These are phyloP conservation scores for Plectosphaerella cucumerina DNA, from an alignment of 2,329 filamentous ascomycete genomes.

Conservation along the genomic window DNA sequence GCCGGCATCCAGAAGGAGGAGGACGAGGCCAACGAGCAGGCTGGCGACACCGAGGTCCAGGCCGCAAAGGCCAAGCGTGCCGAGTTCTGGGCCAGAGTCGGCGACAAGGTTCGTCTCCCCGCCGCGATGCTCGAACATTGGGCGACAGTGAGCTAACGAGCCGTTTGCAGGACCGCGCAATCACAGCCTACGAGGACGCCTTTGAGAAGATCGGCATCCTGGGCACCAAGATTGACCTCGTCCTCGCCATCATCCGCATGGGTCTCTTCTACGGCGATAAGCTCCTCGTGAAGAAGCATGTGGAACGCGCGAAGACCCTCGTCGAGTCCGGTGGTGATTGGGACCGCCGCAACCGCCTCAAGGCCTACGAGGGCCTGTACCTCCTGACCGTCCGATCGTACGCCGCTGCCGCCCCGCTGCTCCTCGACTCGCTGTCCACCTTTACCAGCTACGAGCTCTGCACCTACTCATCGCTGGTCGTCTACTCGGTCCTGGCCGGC, in stretches of 20 bases:
- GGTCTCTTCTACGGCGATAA: constrained; percentile 96
- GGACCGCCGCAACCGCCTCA: constrained; percentile 96
- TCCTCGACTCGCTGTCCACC: constrained; percentile 94
- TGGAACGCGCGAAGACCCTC: constrained; percentile 83
- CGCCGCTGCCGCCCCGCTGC: constrained; percentile 80
- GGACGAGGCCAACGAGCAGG: constrained; percentile 92
- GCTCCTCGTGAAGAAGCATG: constrained; percentile 84
- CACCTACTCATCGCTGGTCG: constrained; percentile 89
- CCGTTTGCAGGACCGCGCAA: constrained; percentile 76
- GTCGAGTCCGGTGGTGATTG: constrained; percentile 96
- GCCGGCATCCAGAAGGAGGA: constrained; percentile 75
- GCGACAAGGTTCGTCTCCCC: constrained; percentile 71
- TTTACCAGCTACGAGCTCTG: constrained; percentile 99
- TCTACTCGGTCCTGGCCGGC: constrained; percentile 92
- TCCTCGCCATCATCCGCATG: constrained; percentile 92
- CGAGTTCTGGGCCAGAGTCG: constrained; percentile 92
- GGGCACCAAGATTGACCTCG: constrained; percentile 94
- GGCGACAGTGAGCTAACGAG: constrained; percentile 8
- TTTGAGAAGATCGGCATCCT: constrained; percentile 97
- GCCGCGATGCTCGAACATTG: background rate
- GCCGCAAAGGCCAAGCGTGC: constrained; percentile 90
- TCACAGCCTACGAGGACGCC: constrained; percentile 85
- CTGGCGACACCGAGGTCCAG: constrained; percentile 92
- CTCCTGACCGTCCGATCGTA: constrained; percentile 90
- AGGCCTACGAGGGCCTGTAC: constrained; percentile 96